phyloP scores from a whole-genome alignment of 345 rosid genomes.

The Reutealis trisperma region DNA sequence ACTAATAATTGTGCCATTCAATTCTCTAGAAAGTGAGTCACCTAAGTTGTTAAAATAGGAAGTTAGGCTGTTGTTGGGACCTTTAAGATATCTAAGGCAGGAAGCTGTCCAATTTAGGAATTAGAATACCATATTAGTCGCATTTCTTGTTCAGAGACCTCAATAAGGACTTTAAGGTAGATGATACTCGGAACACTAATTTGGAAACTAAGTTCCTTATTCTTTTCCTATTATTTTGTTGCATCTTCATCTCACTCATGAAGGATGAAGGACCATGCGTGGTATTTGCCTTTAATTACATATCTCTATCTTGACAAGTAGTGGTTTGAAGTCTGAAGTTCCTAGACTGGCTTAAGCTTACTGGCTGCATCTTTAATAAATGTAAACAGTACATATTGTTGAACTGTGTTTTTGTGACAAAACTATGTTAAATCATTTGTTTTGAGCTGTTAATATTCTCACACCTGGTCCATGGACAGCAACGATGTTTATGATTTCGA shows the following conservation, averaged over 20 bases:
- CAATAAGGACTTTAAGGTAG: neutral
- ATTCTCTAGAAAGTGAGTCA: neutral
- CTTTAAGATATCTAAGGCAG: neutral
- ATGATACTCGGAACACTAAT: neutral
- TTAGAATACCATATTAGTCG: neutral
- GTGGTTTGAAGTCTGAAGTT: neutral
- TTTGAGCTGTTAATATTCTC: conserved; percentile 24
- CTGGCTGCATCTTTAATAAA: neutral
- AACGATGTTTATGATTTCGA: conserved; percentile 95
- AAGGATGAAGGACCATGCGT: neutral
- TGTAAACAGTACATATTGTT: neutral
- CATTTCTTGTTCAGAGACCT: neutral
- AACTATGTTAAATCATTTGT: conserved; percentile 1
- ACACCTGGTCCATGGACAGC: conserved; percentile 52
- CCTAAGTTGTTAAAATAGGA: neutral
- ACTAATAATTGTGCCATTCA: neutral
- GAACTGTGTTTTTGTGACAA: neutral
- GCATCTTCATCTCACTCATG: neutral
- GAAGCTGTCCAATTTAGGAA: neutral
- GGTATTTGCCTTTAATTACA: neutral
- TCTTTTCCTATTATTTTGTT: no score
- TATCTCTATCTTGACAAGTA: neutral
- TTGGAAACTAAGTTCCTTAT: neutral
- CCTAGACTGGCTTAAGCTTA: neutral
- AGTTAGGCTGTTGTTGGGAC: neutral